Base-by-base conservation (phyloP, 352 stramenopile genomes). In the Phytophthora parvispora region DNA sequence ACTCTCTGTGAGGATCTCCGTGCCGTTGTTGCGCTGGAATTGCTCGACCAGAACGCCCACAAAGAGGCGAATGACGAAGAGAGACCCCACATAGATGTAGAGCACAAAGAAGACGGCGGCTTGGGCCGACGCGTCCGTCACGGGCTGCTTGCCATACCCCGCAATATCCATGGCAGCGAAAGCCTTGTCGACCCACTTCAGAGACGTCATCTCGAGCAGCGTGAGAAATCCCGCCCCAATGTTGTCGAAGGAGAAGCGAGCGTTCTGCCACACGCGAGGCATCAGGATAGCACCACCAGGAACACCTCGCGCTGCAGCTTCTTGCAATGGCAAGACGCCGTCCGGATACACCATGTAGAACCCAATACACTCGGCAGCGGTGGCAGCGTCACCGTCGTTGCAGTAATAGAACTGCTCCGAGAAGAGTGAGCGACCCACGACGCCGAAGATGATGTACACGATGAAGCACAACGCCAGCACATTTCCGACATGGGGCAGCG, bases 11-110 rank as follows among this genome's bases (percentile, higher is more conserved):
- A 94, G 74, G 40, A 92, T 92, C 73, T 93, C 80, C 13, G 87
- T 94, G 59, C 87, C 87, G 49, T 93, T 92, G 66, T 94, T 94
- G 38, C 87, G 87, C 53, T 94, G 87, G 72, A 94, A 94, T 53
- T 94, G 84, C 67, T 94, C 87, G 9, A 93, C 87, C 12, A 94
- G 78, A 20, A 94, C 87, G 36, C 87, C 87, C 3, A 94, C 87
- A 63, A 94, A 93, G 15, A 94, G 61, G 15, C 87, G 83, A 25
- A 94, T 91, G 55, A 93, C 84, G 55, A 94, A 94, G 12, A 94
- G 79, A 51, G 84, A 81, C 24, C 87, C 87, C 27, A 94, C 67
- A 67, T 92, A 94, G 27, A 94, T 80, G 63, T 88, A 93, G 6
- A 91, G 66, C 6, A 94, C 73, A 61, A 93, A 94, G 69, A 93